These are phyloP conservation scores for Osmanthus fragrans DNA, from an alignment of 257 asterid genomes.

Conservation along the genomic window DNA sequence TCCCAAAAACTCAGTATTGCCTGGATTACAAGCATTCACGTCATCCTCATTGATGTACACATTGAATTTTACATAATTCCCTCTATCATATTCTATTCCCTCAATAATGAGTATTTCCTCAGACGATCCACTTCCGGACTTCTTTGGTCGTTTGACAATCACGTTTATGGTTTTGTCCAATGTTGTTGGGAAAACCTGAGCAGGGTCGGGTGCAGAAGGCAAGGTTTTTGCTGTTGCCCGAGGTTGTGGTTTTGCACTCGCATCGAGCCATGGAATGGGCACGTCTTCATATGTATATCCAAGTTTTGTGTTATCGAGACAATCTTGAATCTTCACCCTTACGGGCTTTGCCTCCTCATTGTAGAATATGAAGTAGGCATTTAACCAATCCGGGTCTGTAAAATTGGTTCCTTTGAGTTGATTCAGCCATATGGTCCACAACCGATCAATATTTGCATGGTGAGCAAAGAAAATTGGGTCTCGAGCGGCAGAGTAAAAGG, in stretches of 20 bases:
- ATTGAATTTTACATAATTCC: not conserved
- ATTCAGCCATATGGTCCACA: constrained; percentile 19
- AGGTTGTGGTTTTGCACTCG: not conserved
- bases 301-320: not conserved
- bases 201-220: not conserved
- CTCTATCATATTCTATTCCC: not conserved
- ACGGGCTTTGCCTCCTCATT: constrained; percentile 3
- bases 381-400: constrained; percentile 17
- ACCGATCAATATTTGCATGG: constrained; percentile 18
- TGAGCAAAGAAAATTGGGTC: constrained; percentile 22
- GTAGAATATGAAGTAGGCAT: constrained; percentile 3
- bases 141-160: not conserved
- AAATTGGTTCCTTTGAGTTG: not conserved
- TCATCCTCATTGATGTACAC: not conserved
- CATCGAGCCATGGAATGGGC: constrained; percentile 7
- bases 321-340: constrained; percentile 1
- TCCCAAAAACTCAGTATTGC: constrained; percentile 10
- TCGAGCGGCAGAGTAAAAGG: constrained; percentile 21
- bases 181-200: not conserved
- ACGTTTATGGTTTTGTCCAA: not conserved
- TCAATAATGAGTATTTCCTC: not conserved
- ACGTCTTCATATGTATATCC: constrained; percentile 7
- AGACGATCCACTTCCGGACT: not conserved
- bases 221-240: not conserved
- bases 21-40: not conserved